Percentiles rank a stretch among this genome's conserved stretches.
phyloP scores from a whole-genome alignment of 2,329 filamentous ascomycete species.

The Talaromyces amestolkiae region DNA sequence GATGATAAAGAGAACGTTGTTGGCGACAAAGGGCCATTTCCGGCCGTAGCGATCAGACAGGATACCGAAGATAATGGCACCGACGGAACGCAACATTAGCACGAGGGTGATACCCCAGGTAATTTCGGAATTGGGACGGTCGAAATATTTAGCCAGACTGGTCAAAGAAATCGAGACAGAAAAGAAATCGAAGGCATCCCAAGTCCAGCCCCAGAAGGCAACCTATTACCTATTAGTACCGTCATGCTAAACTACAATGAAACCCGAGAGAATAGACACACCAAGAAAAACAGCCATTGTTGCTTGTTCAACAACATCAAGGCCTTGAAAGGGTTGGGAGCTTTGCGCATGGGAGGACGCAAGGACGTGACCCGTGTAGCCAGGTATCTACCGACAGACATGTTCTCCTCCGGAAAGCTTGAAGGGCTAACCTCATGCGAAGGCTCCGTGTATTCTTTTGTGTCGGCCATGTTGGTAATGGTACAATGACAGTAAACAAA shows the following conservation, averaged over 20 bases:
- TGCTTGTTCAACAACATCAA: conserved; percentile 52
- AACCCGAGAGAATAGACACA: conserved; percentile 20
- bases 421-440: background rate
- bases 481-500: background rate
- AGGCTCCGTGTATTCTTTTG: background rate
- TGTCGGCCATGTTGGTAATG: conserved; percentile 2
- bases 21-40: conserved; percentile 61
- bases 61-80: conserved; percentile 57
- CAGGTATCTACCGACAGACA: conserved; percentile 46
- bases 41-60: conserved; percentile 36
- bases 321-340: conserved; percentile 54
- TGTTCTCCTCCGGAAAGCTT: background rate
- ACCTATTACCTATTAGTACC: conserved; percentile 27
- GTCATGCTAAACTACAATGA: background rate
- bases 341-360: conserved; percentile 55
- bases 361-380: conserved; percentile 54
- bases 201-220: conserved; percentile 51
- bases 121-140: conserved; percentile 56
- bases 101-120: conserved; percentile 58
- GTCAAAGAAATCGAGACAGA: conserved; percentile 58
- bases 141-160: conserved; percentile 54
- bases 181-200: conserved; percentile 62
- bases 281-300: conserved; percentile 60
- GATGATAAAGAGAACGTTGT: conserved; percentile 60
- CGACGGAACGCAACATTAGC: conserved; percentile 61